Base-by-base conservation (phyloP, 179 eudicot species). In the Corrigiola litoralis region DNA sequence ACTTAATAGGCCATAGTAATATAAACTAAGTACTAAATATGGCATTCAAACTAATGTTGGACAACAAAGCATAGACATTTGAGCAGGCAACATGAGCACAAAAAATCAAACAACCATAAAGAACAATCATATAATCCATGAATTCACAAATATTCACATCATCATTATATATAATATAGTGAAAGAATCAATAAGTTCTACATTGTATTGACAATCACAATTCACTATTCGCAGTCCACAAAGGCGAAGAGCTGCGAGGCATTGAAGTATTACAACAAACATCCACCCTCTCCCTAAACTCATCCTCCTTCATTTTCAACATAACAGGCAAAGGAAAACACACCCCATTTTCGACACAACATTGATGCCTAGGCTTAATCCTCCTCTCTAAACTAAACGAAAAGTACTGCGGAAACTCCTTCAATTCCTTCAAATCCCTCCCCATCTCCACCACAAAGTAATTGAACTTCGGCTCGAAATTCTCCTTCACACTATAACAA, bases 401-500 rank as follows among this genome's bases (percentile, higher is more conserved):
- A 68, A 92, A 92, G 52, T 87, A 92, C 41, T 92, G 98, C 1
- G 98, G 98, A 71, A 87, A 92, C 18, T 68, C 87, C 72, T 77
- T 83, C 72, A 92, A 45, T 65, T 92, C 98, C 80, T 73, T 90
- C 82, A 87, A 63, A 6, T 85, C 87, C 72, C 98, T 81, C 67
- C 95, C 90, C 98, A 92, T 92, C 55, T 92, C 94, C 61, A 82
- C 82, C 63, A 80, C 76, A 75, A 92, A 86, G 61, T 87, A 92
- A 62, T 84, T 75, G 12, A 84, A 85, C 14, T 92, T 92, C 0
- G 95, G 91, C 76, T 84, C 90, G 12, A 84, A 79, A 74, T 92
- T 92, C 29, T 72, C 80, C 75, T 79, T 62, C 4, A 92, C 73
- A 68, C 98, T 83, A 65, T 90, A 92, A 63, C 97, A 85, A 63